These are phyloP conservation scores for Paradendryphiella salina DNA, from an alignment of 2,329 filamentous ascomycete species.

Conservation along the genomic window DNA sequence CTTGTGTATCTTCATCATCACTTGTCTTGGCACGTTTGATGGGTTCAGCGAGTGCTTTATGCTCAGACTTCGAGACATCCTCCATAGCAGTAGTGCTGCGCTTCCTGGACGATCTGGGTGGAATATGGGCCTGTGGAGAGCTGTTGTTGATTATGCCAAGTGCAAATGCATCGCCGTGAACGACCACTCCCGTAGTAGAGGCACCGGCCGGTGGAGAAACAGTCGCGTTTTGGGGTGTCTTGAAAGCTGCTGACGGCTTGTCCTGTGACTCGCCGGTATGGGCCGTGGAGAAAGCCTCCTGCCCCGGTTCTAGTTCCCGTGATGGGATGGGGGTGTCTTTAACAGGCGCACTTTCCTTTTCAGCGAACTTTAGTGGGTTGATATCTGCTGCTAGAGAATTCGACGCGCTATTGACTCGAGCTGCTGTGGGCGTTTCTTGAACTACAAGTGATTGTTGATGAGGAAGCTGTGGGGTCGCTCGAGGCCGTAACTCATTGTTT, in stretches of 20 bases:
- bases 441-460: slow-evolving; percentile 33
- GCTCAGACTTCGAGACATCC: slow-evolving; percentile 1
- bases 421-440: slow-evolving; percentile 39
- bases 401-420: slow-evolving; percentile 15
- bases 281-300: slow-evolving; percentile 22
- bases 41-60: slow-evolving; percentile 2
- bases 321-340: slow-evolving; percentile 3
- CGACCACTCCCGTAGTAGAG: background rate
- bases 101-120: slow-evolving; percentile 17
- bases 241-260: background rate
- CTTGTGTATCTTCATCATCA: slow-evolving; percentile 12
- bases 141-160: background rate
- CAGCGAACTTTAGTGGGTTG: background rate
- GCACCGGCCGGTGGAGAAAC: background rate
- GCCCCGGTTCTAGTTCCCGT: background rate
- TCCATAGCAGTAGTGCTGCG: slow-evolving; percentile 10
- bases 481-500: slow-evolving; percentile 18
- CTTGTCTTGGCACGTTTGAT: slow-evolving; percentile 25
- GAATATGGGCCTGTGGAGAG: slow-evolving; percentile 14
- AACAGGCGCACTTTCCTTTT: background rate
- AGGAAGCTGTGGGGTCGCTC: slow-evolving; percentile 31
- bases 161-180: background rate
- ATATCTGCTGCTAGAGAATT: slow-evolving; percentile 2
- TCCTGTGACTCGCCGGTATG: slow-evolving; percentile 20
- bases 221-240: background rate